Evolutionary conservation across 2,329 filamentous ascomycete species (phyloP).

Genomic region (Bimuria novae-zelandiae): DNA sequence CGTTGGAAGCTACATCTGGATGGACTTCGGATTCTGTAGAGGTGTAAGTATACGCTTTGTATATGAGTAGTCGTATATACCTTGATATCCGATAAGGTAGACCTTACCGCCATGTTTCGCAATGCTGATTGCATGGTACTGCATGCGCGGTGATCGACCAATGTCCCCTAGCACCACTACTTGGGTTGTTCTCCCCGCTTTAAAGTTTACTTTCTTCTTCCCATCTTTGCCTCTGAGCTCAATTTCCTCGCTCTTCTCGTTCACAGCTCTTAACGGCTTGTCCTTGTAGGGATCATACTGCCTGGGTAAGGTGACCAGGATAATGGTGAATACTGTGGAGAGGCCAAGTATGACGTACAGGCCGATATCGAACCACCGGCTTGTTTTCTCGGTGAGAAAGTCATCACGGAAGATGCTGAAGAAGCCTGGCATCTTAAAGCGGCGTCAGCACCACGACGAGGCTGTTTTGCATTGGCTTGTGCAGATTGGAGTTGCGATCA

Average conservation of each 20-base stretch:
- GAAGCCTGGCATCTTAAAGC: not conserved
- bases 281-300: constrained; percentile 53
- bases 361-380: constrained; percentile 40
- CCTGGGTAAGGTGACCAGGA: constrained; percentile 59
- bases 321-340: constrained; percentile 54
- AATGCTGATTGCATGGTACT: constrained; percentile 94
- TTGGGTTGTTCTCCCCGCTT: constrained; percentile 64
- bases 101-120: constrained; percentile 80
- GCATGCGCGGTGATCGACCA: constrained; percentile 94
- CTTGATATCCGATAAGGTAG: constrained; percentile 85
- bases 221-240: constrained; percentile 26
- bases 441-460: not conserved
- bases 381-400: constrained; percentile 25
- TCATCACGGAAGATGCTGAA: constrained; percentile 40
- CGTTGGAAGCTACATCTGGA: constrained; percentile 72
- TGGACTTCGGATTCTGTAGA: constrained; percentile 75
- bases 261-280: constrained; percentile 26
- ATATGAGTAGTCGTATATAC: constrained; percentile 49
- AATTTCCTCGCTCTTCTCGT: constrained; percentile 30
- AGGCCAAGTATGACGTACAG: constrained; percentile 48
- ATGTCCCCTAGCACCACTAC: constrained; percentile 94
- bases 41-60: not conserved
- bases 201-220: constrained; percentile 26
- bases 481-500: not conserved
- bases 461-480: not conserved